phyloP scores from a whole-genome alignment of 177 flowering plant species.

The Vitis hybrid region DNA sequence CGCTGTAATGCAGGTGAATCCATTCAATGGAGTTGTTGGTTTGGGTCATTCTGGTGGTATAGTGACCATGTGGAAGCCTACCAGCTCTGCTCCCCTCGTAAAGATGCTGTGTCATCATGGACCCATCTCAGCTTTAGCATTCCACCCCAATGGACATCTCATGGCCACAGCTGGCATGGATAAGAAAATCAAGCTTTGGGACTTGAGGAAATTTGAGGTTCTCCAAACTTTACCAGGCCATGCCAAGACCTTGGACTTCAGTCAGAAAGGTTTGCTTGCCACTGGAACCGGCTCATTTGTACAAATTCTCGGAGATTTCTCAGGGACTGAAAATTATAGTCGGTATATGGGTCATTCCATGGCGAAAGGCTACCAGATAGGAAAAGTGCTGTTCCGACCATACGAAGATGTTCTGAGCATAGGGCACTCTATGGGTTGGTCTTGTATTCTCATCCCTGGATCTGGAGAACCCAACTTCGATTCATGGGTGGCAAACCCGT shows the following conservation, averaged over 20 bases:
- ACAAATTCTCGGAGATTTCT: conserved; percentile 55
- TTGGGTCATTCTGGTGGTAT: conserved; percentile 82
- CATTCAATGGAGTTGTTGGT: conserved; percentile 74
- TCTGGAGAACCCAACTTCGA: conserved; percentile 98
- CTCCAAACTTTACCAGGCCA: conserved; percentile 57
- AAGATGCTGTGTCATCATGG: conserved; percentile 86
- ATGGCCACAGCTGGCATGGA: conserved; percentile 95
- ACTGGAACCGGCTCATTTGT: conserved; percentile 66
- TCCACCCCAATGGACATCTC: conserved; percentile 85
- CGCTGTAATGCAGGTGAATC: conserved; percentile 72
- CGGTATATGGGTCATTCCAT: conserved; percentile 81
- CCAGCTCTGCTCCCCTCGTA: conserved; percentile 67
- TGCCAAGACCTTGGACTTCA: conserved; percentile 75
- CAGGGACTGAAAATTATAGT: conserved; percentile 54
- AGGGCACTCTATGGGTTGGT: conserved; percentile 91
- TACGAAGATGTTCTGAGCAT: conserved; percentile 88
- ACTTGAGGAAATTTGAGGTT: conserved; percentile 79
- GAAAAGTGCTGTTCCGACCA: conserved; percentile 62
- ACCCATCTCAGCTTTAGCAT: conserved; percentile 74
- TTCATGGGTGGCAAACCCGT: conserved; percentile 92
- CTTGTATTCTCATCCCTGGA: conserved; percentile 86
- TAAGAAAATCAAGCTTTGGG: conserved; percentile 87
- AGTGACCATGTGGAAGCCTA: conserved; percentile 96
- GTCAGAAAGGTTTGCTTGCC: conserved; percentile 93
- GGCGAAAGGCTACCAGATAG: conserved; percentile 84